Evolutionary conservation across 345 rosid genomes (phyloP).

Genomic region (Citrus inodora): DNA sequence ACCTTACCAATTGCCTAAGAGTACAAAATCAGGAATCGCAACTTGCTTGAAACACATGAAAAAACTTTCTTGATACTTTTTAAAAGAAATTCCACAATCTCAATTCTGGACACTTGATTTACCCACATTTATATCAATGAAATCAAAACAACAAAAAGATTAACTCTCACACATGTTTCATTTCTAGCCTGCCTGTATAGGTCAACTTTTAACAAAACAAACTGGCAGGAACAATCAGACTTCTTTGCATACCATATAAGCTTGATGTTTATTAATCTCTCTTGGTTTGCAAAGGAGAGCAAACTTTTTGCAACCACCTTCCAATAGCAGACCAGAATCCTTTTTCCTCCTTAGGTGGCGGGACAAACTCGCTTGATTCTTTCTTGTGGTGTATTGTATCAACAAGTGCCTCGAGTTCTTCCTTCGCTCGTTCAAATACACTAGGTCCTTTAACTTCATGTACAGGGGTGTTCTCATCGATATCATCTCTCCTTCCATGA

Average conservation of each 20-base stretch:
- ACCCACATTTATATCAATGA: not conserved
- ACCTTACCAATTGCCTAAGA: too few species aligned
- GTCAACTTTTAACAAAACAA: not conserved
- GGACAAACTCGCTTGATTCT: conserved; percentile 12
- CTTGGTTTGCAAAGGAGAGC: conserved; percentile 36
- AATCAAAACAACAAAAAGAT: not conserved
- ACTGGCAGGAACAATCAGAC: not conserved
- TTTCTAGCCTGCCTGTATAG: not conserved
- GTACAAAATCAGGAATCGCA: too few species aligned
- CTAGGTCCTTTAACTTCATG: conserved; percentile 54
- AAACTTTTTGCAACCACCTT: conserved; percentile 41
- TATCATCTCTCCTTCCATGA: conserved; percentile 45
- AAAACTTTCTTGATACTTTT: not conserved
- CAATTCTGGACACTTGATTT: not conserved
- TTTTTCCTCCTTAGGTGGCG: conserved; percentile 31
- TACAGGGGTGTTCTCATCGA: conserved; percentile 36
- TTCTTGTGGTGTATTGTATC: conserved; percentile 44
- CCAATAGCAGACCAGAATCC: conserved; percentile 46
- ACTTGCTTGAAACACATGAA: not conserved
- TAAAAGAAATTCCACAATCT: not conserved
- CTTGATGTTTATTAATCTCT: conserved; percentile 14
- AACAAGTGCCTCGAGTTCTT: conserved; percentile 55
- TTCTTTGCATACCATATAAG: too few species aligned
- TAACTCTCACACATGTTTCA: not conserved
- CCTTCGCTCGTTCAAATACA: conserved; percentile 52